These are phyloP conservation scores for Beverwykella pulmonaria DNA, from an alignment of 495 filamentous ascomycete genomes.

Conservation along the genomic window DNA sequence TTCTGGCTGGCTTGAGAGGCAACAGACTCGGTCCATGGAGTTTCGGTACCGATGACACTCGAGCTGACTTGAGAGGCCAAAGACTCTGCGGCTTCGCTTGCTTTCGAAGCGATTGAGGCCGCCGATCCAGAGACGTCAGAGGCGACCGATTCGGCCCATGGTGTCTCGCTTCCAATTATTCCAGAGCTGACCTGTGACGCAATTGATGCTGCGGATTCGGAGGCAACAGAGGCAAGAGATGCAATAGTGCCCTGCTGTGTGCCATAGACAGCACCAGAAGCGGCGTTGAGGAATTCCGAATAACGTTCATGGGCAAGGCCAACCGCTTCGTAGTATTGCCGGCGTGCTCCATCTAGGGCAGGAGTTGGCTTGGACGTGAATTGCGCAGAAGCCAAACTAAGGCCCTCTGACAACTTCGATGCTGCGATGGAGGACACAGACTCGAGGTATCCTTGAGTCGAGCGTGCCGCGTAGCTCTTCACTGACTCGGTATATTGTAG, in stretches of 20 bases:
- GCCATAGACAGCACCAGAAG: slow-evolving; percentile 58
- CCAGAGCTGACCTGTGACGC: slow-evolving; percentile 43
- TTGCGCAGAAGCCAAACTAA: slow-evolving; percentile 66
- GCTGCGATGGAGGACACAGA: slow-evolving; percentile 68
- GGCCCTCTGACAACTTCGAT: slow-evolving; percentile 64
- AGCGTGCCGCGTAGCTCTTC: slow-evolving; percentile 42
- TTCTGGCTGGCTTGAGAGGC: slow-evolving; percentile 59
- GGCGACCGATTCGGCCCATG: slow-evolving; percentile 45
- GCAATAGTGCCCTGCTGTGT: slow-evolving; percentile 51
- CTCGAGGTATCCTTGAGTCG: slow-evolving; percentile 54
- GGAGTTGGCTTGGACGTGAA: slow-evolving; percentile 62
- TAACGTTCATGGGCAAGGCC: slow-evolving; percentile 78
- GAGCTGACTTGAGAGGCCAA: slow-evolving; percentile 47
- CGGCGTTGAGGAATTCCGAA: slow-evolving; percentile 69
- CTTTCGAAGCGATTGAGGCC: slow-evolving; percentile 12
- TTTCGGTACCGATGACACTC: slow-evolving; percentile 51
- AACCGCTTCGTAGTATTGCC: slow-evolving; percentile 75
- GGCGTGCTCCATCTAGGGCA: slow-evolving; percentile 62
- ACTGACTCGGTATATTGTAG: slow-evolving; percentile 47
- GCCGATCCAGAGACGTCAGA: slow-evolving; percentile 20
- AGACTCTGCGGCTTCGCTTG: slow-evolving; percentile 35
- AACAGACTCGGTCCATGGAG: slow-evolving; percentile 50
- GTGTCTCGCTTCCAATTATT: slow-evolving; percentile 51
- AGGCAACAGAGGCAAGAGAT: slow-evolving; percentile 48
- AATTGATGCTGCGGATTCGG: slow-evolving; percentile 40